Evolutionary conservation across 371 early-diverging fungal species (phyloP), one percentile per base, ranked within the genome.

Genomic region (Mortierella sp.): DNA sequence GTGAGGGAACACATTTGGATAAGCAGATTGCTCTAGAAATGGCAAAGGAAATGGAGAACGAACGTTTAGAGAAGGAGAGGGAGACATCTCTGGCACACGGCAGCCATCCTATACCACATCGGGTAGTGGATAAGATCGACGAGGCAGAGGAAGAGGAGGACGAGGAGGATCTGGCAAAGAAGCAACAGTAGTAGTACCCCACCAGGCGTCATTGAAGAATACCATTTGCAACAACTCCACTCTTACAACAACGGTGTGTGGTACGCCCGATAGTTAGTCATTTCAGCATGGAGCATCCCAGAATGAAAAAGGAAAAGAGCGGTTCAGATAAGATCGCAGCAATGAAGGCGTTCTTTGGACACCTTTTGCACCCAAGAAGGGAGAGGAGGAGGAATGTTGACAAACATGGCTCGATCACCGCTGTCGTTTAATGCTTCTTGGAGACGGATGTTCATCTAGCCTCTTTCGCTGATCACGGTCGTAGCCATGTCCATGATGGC

Each of bases 41-140:
- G 74, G 74, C 74, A 9, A 59, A 63, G 46, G 74, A 74, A 37
- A 25, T 67, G 45, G 74, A 74, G 47, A 31, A 60, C 59, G 74
- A 74, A 24, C 49, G 60, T n/a, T 55, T 47, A 22, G 74, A 74
- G 41, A 27, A 25, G 31, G 57, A 54, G 12, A 28, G 25, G 10
- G 50, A 8, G 27, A 7, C 27, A 5, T n/a, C 27, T n/a, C 8
- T n/a, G 41, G 31, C 16, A 0, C 3, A 13, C 1, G 16, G 9
- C 9, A 40, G 17, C 19, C 22, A 4, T 44, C 27, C 21, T 24
- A 16, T 37, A n/a, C 8, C 45, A 13, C 58, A 56, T 13, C 39
- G 53, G 1, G 19, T 13, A 1, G 67, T 66, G 1, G 60, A 62
- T 24, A 69, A 54, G 49, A 62, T 69, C 47, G 57, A 61, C 1